Base-by-base conservation (phyloP, 148 eudicot genomes). In the Persicaria tinctoria region DNA sequence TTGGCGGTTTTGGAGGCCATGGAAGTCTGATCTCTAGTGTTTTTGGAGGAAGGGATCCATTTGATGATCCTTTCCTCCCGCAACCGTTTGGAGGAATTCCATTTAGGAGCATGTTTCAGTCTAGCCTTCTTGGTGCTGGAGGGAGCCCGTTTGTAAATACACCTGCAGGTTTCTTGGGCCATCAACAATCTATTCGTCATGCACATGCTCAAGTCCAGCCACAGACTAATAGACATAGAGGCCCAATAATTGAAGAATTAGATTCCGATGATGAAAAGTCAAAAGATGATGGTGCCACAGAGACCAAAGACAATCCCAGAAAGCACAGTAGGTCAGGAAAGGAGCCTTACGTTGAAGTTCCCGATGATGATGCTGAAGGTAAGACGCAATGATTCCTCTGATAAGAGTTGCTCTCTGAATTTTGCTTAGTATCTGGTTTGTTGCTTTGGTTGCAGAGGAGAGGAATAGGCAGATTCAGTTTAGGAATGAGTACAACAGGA, bases 1-100 rank as follows among this genome's bases (percentile, higher is more conserved):
- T 87, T 75, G 83, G 80, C 75, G 93, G 93, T 57, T 73, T 86
- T 78, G 86, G 88, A 57, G 89, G 89, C 73, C 93, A 81, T 6
- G 85, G 84, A 54, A 87, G 80, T 76, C 68, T 90, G 74, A 18
- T 90, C n/a, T 72, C 97, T 56, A 75, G 83, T 74, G 75, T 94
- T 73, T 90, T 94, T 63, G 98, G 97, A 56, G 97, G 90, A 70
- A 89, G 90, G 73, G 89, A 90, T 82, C 98, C 98, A 7, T 94
- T 91, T 83, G 96, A 90, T 79, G 96, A 91, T 64, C 96, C 97
- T 82, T 91, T 94, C 82, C 91, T 90, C 77, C 82, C 81, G 16
- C 84, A 82, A 51, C 97, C 84, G 5, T 82, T 82, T 41, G 81
- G 79, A 63, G 72, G 50, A 45, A 14, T n/a, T 17, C 72, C 92